These are phyloP conservation scores for Kickxella alabastrina DNA, from an alignment of 192 early-diverging fungal genomes.

Conservation along the genomic window DNA sequence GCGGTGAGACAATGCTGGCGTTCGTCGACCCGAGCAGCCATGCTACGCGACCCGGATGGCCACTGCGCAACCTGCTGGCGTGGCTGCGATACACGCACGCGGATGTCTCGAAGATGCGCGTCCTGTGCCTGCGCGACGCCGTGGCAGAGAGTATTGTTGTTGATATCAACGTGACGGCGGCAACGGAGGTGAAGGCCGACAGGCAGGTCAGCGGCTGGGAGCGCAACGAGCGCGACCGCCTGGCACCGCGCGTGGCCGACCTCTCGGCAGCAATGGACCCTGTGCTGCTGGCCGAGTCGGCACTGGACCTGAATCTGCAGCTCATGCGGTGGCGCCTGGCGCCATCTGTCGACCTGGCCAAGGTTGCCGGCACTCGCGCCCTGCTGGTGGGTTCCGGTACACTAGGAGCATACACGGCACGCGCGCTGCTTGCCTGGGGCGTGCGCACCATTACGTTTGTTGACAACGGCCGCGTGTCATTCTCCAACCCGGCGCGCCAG, in stretches of 20 bases:
- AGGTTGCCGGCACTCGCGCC: conserved; percentile 70
- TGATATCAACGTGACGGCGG: conserved; percentile 23
- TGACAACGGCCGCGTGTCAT: conserved; percentile 86
- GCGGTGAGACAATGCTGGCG: conserved; percentile 51
- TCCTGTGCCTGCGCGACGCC: conserved; percentile 45
- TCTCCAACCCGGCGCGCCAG: conserved; percentile 95
- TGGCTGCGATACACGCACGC: conserved; percentile 40
- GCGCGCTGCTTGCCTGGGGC: conserved; percentile 88
- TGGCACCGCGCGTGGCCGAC: conserved; percentile 77
- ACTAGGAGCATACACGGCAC: conserved; percentile 88
- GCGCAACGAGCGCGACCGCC: conserved; percentile 71
- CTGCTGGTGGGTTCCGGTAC: conserved; percentile 93
- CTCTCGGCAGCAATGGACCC: conserved; percentile 91
- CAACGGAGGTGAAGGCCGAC: conserved; percentile 4
- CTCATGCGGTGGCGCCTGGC: conserved; percentile 96
- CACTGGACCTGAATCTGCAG: conserved; percentile 92
- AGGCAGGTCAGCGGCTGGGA: conserved; percentile 82
- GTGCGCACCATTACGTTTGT: conserved; percentile 91
- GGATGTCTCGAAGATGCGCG: neutral
- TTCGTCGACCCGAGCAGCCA: conserved; percentile 86
- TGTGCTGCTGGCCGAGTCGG: conserved; percentile 72
- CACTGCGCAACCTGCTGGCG: conserved; percentile 82
- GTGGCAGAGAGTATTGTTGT: conserved; percentile 34
- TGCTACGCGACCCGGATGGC: conserved; percentile 82
- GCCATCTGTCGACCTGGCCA: conserved; percentile 77